Percentiles rank a stretch among this genome's conserved stretches.
Evolutionary conservation across 179 eudicot genomes (phyloP).

Genomic region (Silene coronaria): DNA sequence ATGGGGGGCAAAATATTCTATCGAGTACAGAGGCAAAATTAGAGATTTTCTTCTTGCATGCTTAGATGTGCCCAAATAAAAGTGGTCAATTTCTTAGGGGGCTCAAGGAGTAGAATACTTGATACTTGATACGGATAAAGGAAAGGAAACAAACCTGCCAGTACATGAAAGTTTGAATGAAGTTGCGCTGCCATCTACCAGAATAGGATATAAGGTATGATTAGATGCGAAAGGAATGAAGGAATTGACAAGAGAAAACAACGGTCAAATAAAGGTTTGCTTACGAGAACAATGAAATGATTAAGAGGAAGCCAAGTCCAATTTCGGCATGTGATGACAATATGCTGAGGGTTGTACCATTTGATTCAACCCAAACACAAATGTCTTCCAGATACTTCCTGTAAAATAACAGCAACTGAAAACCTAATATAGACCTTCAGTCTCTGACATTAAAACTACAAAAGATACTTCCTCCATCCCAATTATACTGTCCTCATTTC

Average conservation of each 20-base stretch:
- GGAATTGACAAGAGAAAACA: slow-evolving; percentile 5
- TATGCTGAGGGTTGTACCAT: slow-evolving; percentile 77
- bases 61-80: too few species aligned
- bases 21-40: too few species aligned
- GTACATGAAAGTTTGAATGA: slow-evolving; percentile 82
- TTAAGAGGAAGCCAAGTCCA: slow-evolving; percentile 85
- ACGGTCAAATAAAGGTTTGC: slow-evolving; percentile 23
- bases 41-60: too few species aligned
- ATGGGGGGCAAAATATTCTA: too few species aligned
- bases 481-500: too few species aligned
- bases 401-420: slow-evolving; percentile 25
- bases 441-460: neutral
- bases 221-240: neutral
- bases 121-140: too few species aligned
- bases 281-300: slow-evolving; percentile 82
- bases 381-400: slow-evolving; percentile 92
- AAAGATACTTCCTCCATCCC: neutral
- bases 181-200: slow-evolving; percentile 93
- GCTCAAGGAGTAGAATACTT: too few species aligned
- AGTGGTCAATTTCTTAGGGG: neutral
- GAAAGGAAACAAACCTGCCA: slow-evolving; percentile 63
- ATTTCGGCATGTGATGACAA: slow-evolving; percentile 91
- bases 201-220: too few species aligned
- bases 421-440: neutral
- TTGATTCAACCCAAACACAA: slow-evolving; percentile 95